These are phyloP conservation scores for Leccinum longicurvipes DNA, from an alignment of 768 basidiomycete species.

Conservation along the genomic window DNA sequence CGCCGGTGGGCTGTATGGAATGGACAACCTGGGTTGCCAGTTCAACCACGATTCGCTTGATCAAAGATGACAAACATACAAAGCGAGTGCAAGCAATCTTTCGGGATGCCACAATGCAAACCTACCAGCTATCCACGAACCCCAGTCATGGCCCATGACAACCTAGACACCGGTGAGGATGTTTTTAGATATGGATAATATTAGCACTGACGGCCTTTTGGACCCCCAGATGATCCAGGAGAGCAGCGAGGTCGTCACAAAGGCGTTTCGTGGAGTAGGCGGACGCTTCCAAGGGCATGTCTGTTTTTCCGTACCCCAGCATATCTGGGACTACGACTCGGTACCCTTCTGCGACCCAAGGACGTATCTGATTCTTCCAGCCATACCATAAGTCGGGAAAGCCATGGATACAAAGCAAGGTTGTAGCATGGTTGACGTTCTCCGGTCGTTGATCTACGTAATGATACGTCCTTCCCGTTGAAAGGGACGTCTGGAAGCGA, in stretches of 20 bases:
- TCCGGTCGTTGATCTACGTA: conserved; percentile 68
- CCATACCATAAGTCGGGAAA: conserved; percentile 77
- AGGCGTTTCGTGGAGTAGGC: conserved; percentile 61
- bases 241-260: conserved; percentile 59
- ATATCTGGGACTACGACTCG: conserved; percentile 54
- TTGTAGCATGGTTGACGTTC: conserved; percentile 36
- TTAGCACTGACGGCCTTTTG: conserved; percentile 47
- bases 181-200: not conserved
- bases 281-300: conserved; percentile 52
- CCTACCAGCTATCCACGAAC: conserved; percentile 56
- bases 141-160: conserved; percentile 83
- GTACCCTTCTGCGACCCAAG: conserved; percentile 63
- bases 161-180: conserved; percentile 36
- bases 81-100: conserved; percentile 52
- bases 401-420: conserved; percentile 75
- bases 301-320: conserved; percentile 62
- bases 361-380: conserved; percentile 71
- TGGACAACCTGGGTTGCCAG: conserved; percentile 49
- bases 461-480: conserved; percentile 64
- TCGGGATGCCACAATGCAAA: conserved; percentile 74
- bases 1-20: conserved; percentile 64
- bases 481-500: conserved; percentile 48
- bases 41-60: not conserved
- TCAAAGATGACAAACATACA: conserved; percentile 41
- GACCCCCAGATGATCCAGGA: conserved; percentile 58